Percentiles rank a stretch among this genome's conserved stretches.
Conservation (phyloP, 2,329 filamentous ascomycete species). For the Stachybotrys echinatus region DNA sequence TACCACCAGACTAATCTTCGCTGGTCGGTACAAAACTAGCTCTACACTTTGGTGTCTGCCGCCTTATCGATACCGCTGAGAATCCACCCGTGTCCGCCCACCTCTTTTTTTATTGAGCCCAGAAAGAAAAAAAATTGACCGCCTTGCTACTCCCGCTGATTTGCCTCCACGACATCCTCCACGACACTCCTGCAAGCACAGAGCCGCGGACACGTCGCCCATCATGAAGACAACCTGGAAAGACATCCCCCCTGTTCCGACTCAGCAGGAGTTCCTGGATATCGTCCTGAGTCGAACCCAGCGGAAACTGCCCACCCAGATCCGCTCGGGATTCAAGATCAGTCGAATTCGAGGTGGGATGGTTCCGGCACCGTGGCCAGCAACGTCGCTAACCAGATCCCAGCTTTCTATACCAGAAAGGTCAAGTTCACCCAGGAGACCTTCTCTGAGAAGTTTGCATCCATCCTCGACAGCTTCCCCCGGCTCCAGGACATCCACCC, state of each 20-base stretch:
- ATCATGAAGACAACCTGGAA: conserved; percentile 62
- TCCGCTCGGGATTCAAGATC: conserved; percentile 91
- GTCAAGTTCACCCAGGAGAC: conserved; percentile 98
- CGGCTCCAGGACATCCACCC: conserved; percentile 91
- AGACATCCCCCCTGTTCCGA: conserved; percentile 83
- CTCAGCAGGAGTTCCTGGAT: conserved; percentile 92
- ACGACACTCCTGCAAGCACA: neutral
- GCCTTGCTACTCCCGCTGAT: conserved; percentile 5
- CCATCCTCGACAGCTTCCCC: conserved; percentile 90
- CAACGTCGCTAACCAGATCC: conserved; percentile 8
- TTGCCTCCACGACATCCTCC: conserved; percentile 3
- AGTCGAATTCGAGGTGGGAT: conserved; percentile 69
- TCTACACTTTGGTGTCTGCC: no score
- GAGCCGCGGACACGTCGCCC: conserved; percentile 22
- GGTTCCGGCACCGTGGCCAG: conserved; percentile 1
- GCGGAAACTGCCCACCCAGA: conserved; percentile 89
- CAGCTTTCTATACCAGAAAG: conserved; percentile 92
- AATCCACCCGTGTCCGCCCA: conserved; percentile 2
- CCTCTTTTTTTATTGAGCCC: neutral
- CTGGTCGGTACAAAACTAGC: no score
- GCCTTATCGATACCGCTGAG: conserved; percentile 5
- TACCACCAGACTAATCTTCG: neutral
- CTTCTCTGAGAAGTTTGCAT: conserved; percentile 86
- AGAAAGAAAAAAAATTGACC: conserved; percentile 10
- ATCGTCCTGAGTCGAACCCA: conserved; percentile 94